Evolutionary conservation across 257 asterid genomes (phyloP).

Genomic region (Solanum clarkiae): DNA sequence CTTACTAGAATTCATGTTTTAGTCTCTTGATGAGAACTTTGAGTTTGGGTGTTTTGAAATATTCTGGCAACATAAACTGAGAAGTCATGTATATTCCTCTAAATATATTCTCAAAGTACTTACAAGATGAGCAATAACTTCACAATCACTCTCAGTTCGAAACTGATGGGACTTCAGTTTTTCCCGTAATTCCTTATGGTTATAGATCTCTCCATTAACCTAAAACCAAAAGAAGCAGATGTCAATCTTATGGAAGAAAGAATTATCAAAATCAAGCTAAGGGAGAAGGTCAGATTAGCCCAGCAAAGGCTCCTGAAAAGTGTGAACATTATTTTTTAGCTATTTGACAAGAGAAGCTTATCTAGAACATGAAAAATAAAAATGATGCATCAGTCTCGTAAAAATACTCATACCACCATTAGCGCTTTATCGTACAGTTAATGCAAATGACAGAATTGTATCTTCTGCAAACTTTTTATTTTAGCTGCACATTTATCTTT

Average conservation of each 20-base stretch:
- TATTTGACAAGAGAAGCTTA: background rate
- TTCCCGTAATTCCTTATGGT: conserved; percentile 70
- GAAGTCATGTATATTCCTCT: background rate
- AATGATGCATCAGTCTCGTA: background rate
- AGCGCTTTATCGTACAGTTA: background rate
- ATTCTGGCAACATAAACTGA: background rate
- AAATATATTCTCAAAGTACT: conserved; percentile 12
- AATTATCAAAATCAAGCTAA: background rate
- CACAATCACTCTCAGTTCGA: conserved; percentile 97
- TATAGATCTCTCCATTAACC: conserved; percentile 99
- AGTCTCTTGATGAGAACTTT: background rate
- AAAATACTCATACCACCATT: background rate
- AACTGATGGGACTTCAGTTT: conserved; percentile 63
- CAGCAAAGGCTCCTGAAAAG: background rate
- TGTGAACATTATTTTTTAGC: background rate
- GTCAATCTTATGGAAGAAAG: background rate
- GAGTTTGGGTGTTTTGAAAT: background rate
- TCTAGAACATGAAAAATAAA: background rate
- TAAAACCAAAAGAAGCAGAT: conserved; percentile 12
- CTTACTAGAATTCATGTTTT: background rate
- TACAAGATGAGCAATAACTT: conserved; percentile 98
- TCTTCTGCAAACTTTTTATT: background rate
- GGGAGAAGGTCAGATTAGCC: background rate
- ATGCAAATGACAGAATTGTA: background rate
- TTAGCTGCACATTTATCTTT: background rate